Percentiles rank a stretch among this genome's conserved stretches.
These are phyloP conservation scores for Vaccinium darrowii DNA, from an alignment of 148 eudicot species.

Conservation along the genomic window DNA sequence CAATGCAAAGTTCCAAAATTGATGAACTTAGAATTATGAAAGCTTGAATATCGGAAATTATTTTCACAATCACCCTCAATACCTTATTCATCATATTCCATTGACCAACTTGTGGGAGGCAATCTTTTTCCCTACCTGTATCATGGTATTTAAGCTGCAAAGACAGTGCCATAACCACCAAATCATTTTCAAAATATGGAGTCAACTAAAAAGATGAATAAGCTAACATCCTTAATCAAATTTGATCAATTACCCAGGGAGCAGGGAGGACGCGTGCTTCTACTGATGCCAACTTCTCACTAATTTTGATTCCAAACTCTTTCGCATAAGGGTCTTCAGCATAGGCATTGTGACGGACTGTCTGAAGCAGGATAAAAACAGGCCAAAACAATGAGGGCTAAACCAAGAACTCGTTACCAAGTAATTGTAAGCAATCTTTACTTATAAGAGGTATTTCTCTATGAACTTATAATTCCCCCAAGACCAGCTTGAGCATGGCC, in stretches of 20 bases:
- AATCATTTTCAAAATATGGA: background rate
- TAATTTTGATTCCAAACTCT: slow-evolving; percentile 78
- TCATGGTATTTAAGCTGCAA: slow-evolving; percentile 78
- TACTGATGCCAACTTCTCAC: slow-evolving; percentile 63
- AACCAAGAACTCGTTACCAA: background rate
- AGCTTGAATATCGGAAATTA: background rate
- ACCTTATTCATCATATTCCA: slow-evolving; percentile 96
- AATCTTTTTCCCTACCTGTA: slow-evolving; percentile 72
- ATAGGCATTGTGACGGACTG: slow-evolving; percentile 71
- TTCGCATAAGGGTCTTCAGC: slow-evolving; percentile 65
- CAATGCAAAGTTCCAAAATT: background rate
- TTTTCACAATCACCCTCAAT: background rate
- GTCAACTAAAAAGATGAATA: background rate
- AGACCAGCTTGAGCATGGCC: background rate
- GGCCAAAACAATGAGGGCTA: background rate
- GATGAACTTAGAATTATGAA: background rate
- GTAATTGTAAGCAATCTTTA: background rate
- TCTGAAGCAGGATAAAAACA: slow-evolving; percentile 43
- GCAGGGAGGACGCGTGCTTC: slow-evolving; percentile 88
- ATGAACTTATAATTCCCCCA: background rate
- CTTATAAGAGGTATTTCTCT: background rate
- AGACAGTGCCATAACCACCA: slow-evolving; percentile 3
- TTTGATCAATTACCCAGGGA: slow-evolving; percentile 66
- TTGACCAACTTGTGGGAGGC: slow-evolving; percentile 80
- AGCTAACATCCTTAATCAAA: slow-evolving; percentile 1